These are phyloP conservation scores for Artomyces pyxidatus DNA, from an alignment of 768 basidiomycete species.

Conservation along the genomic window DNA sequence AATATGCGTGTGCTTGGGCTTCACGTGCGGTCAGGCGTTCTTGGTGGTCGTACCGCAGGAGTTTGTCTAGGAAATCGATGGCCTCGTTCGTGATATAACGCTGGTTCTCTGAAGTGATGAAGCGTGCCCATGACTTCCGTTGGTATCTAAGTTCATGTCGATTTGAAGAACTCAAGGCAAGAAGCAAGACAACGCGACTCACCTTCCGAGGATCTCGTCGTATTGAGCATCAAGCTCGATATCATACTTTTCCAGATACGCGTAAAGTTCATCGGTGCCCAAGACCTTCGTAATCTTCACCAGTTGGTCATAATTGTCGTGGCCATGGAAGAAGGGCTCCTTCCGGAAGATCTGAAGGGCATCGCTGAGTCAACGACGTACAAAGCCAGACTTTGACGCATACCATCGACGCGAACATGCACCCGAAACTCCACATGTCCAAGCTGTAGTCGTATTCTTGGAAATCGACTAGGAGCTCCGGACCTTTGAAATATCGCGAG, in stretches of 20 bases:
- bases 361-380: background rate
- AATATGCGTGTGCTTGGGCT: conserved; percentile 89
- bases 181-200: conserved; percentile 14
- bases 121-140: conserved; percentile 91
- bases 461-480: conserved; percentile 93
- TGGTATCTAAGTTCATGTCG: conserved; percentile 52
- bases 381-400: conserved; percentile 3
- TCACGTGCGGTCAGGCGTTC: conserved; percentile 92
- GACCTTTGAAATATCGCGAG: conserved; percentile 96
- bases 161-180: conserved; percentile 5
- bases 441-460: conserved; percentile 97
- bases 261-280: conserved; percentile 90
- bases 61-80: conserved; percentile 91
- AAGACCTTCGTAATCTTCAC: conserved; percentile 98
- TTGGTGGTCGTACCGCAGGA: conserved; percentile 95
- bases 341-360: conserved; percentile 86
- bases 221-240: conserved; percentile 95
- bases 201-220: conserved; percentile 89
- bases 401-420: conserved; percentile 99
- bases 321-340: conserved; percentile 98
- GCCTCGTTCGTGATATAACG: conserved; percentile 96
- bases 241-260: conserved; percentile 91
- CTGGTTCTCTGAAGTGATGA: conserved; percentile 94
- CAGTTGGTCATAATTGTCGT: conserved; percentile 97
- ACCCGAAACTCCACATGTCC: conserved; percentile 98